Evolutionary conservation across 1,284 basidiomycete genomes (phyloP), one percentile per base, ranked within the genome.

Genomic region (Tilletia setariae): DNA sequence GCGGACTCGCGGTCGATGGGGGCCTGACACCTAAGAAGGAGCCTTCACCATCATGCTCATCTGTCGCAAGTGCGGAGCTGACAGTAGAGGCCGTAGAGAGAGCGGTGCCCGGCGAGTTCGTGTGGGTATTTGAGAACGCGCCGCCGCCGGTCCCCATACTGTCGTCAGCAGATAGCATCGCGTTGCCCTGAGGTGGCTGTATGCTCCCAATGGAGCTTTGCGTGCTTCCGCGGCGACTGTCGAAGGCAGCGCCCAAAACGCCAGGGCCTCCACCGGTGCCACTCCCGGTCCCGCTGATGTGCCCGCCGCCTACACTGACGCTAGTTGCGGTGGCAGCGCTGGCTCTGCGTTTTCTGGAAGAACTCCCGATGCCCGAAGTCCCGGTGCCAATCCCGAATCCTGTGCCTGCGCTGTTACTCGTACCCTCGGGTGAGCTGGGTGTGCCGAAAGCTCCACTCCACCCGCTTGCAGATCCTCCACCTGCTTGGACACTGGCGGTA

Each of bases 121-220:
- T 40, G 4, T 40, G 35, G 11, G 11, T 40, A 40, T 40, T 40
- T 40, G 35, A 6, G 46, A 49, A 23, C 21, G 6, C 46, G 46
- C 46, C 16, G 16, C 7, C 46, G 19, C 46, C 46, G 16, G 46
- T 16, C 6, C 16, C 46, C 21, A 23, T 49, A 16, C 46, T 49
- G 19, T 49, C 46, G 46, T 49, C 19, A 49, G 16, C 46, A 16
- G 46, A 49, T 4, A n/a, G 46, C 19, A 49, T 19, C 6, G 21
- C 16, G 46, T 4, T 7, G 7, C 30, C 56, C 56, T 25, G 56
- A 8, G 56, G 56, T n/a, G 28, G 25, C 28, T 16, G 30, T 13
- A 61, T 30, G 35, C 56, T 61, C 15, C 56, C 56, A 11, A 61
- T 61, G 13, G 56, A 61, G 30, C 56, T 61, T 2, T 61, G 56